These are phyloP conservation scores for Globisporangium echinulatum DNA, from an alignment of 352 stramenopile genomes.

Conservation along the genomic window DNA sequence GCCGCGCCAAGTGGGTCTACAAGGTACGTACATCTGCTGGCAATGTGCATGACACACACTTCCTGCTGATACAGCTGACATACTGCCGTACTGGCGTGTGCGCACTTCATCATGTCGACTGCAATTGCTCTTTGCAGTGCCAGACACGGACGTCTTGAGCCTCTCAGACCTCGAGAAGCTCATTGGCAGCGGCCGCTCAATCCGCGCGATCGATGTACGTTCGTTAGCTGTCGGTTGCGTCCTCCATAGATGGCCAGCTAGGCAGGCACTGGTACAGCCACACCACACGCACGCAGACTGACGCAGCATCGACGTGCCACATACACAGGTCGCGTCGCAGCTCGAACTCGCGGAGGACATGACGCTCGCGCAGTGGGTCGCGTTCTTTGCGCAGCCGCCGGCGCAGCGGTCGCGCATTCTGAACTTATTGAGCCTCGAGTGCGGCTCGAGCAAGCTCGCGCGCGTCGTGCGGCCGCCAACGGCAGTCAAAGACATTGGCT, in stretches of 20 bases:
- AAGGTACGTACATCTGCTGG: slow-evolving; percentile 8
- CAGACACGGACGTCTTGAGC: slow-evolving; percentile 4
- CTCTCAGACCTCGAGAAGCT: slow-evolving; percentile 17
- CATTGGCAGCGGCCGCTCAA: slow-evolving; percentile 21
- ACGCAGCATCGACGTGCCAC: not conserved
- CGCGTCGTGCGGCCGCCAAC: slow-evolving; percentile 21
- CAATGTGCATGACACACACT: no score
- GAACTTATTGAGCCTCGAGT: slow-evolving; percentile 37
- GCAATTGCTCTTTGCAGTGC: not conserved
- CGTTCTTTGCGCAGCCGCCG: slow-evolving; percentile 20
- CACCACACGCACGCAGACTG: not conserved
- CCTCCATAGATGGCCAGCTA: no score
- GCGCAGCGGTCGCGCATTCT: slow-evolving; percentile 17
- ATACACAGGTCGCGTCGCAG: slow-evolving; percentile 21
- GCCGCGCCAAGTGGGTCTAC: slow-evolving; percentile 19
- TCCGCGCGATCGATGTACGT: slow-evolving; percentile 30
- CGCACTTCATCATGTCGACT: no score
- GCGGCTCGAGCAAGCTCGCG: slow-evolving; percentile 25
- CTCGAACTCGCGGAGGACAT: slow-evolving; percentile 25
- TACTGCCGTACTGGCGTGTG: no score
- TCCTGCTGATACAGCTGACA: no score
- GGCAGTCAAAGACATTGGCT: slow-evolving; percentile 31
- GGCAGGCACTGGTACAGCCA: no score
- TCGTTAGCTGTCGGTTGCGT: not conserved
- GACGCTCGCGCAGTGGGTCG: slow-evolving; percentile 29